Base-by-base conservation (phyloP, 1,284 basidiomycete species). In the Sporisorium exsertum region DNA sequence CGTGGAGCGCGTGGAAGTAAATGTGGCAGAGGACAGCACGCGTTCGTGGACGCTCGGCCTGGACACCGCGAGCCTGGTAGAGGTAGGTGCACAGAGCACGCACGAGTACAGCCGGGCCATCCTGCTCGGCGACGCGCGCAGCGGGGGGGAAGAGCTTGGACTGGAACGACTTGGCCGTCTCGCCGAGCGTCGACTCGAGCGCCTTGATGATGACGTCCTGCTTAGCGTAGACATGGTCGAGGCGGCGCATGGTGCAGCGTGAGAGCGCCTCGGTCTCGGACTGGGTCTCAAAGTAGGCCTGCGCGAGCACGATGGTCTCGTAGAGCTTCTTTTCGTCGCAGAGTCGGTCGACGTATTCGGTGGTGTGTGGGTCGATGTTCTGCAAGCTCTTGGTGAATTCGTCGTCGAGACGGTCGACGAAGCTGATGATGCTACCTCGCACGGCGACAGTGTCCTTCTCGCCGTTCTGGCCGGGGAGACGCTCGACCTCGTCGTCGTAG, bases 221-320 rank as follows among this genome's bases (percentile, higher is more conserved):
- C 53, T 99, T 99, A 58, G 94, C 95, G 87, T 99, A 99, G 69
- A 99, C 94, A 87, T 99, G 97, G 86, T 99, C 97, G 65, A 99
- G 87, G 57, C 97, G 91, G 78, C 97, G 91, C 91, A 98, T 95
- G 69, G 98, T 90, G 35, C 95, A 93, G 59, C 97, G 91, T 50
- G 78, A 74, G 16, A 85, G 75, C 8, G 81, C 69, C 43, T 82
- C 83, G 46, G 37, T 35, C 63, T 80, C 73, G 45, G 50, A 52
- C 51, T 74, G 66, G 53, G 49, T 56, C 72, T 85, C 84, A 64
- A 97, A 98, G 86, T 95, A 92, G 16, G 91, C 90, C 87, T 98
- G 94, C 0, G 94, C 91, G 65, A 93, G 92, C 86, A 93, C 94
- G 78, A 99, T 95, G 35, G 94, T 94, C 85, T 91, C 90, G 87